These are phyloP conservation scores for Candida alai DNA, from an alignment of 805 yeast genomes.

Conservation along the genomic window DNA sequence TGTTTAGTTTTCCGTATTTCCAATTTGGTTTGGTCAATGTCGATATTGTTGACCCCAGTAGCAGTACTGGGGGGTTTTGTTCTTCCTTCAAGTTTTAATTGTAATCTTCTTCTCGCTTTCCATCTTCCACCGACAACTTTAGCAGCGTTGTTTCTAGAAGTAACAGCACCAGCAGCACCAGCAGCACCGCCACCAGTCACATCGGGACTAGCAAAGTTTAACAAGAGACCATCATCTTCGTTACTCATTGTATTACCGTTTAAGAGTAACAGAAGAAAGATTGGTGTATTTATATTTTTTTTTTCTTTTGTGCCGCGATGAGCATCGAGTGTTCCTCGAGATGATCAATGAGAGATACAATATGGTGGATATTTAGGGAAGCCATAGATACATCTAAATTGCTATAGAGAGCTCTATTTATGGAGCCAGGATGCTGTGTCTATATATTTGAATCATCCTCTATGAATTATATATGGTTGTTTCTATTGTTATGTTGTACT, in stretches of 20 bases:
- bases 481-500: no score
- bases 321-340: no score
- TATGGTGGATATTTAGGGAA: no score
- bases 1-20: slow-evolving; percentile 12
- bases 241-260: slow-evolving; percentile 21
- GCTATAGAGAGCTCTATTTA: no score
- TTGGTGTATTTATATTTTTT: not conserved
- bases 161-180: slow-evolving; percentile 22
- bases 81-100: slow-evolving; percentile 47
- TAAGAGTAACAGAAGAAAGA: not conserved
- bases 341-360: no score
- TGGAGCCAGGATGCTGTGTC: no score
- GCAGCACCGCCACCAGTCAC: slow-evolving; percentile 20
- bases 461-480: no score
- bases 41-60: slow-evolving; percentile 31
- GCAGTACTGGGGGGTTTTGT: slow-evolving; percentile 20
- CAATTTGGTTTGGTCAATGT: slow-evolving; percentile 13
- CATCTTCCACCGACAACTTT: slow-evolving; percentile 73
- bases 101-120: slow-evolving; percentile 72
- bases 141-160: slow-evolving; percentile 16
- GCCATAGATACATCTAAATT: no score
- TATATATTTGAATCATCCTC: no score
- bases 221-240: slow-evolving; percentile 68
- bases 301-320: no score
- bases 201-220: slow-evolving; percentile 61